Evolutionary conservation across 345 rosid species (phyloP), one percentile per base, ranked within the genome.

Genomic region (Lenwebbia sp.): DNA sequence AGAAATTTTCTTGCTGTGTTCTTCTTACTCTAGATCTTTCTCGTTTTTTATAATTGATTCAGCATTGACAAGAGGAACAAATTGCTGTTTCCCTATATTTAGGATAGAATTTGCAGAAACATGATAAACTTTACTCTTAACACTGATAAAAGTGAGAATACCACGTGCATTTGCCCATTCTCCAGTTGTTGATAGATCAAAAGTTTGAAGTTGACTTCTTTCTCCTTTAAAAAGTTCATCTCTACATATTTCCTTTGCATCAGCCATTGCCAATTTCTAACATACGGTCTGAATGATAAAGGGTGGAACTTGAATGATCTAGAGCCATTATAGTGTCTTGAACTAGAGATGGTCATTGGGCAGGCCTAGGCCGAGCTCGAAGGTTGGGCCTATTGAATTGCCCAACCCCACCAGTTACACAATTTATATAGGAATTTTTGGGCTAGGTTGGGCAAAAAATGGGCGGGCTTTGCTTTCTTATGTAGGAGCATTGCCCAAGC

Each of bases 301-400:
- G 44, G 78, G 78, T 17, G 25, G 44, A 33, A 4, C 78, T 33
- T 3, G 13, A 70, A 70, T 70, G 13, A 25, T 33, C 25, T 70
- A 25, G 82, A 65, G 17, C 58, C 51, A 52, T 74, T 44, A 3
- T 30, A 47, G 82, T 60, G 19, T 70, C 78, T 70, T 5, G 22
- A 70, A 70, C 47, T 37, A 37, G 78, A 37, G 78, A 23, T 70
- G 25, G 10, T 70, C 47, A 70, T 19, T 70, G 78, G 78, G 78
- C 0, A 0, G 47, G 47, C 2, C 0, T 0, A 9, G n/a, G 13
- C 60, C 2, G 0, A n/a, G n/a, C 26, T 26, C 12, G 12, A 55
- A 55, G 26, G 58, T 22, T 8, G n/a, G 58, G 12, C 58, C 26
- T 22, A 56, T 56, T 56, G n/a, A 3, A 56, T 56, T 56, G 60